Evolutionary conservation across 2,329 filamentous ascomycete genomes (phyloP), one percentile per base, ranked within the genome.

Genomic region (Colletotrichum liriopes): DNA sequence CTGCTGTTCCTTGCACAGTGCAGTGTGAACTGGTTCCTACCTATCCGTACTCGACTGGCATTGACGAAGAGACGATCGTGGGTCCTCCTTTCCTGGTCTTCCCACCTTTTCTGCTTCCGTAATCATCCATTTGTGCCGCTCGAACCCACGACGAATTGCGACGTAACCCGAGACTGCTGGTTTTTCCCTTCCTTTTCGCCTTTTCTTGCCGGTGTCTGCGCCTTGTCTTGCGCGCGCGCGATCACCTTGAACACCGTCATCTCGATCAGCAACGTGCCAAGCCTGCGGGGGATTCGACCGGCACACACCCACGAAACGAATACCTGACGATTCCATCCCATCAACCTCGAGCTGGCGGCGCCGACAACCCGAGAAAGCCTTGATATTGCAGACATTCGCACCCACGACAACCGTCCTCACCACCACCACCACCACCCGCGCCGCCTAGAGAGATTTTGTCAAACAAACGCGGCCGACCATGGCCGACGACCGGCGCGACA

Each of bases 401-500:
- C 14, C 5, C 20, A 61, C 58, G 58, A 49, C 14, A 29, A 37
- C 16, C 45, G 35, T 35, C 43, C 41, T 8, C 55, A 41, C 26
- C 11, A 47, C 20, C 20, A 16, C 55, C 35, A 29, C 55, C 35
- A 29, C 32, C 18, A 43, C 20, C 65, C n/a, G 20, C 49, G 8
- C n/a, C n/a, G 8, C n/a, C n/a, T 18, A 26, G 16, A 52, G 14
- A 64, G 32, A 43, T 39, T 18, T 55, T 45, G 29, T 32, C 39
- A 11, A 32, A 63, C 51, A 18, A 41, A 26, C 37, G 54, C 65
- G 60, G 52, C 65, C 54, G 60, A 61, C 23, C 45, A 72, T 72
- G 70, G 70, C 59, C 65, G 65, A 69, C 54, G 37, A 69, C 54
- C 65, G 66, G 54, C 70, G 70, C n/a, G 37, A 47, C 45, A 58